Base-by-base conservation (phyloP, 2,329 filamentous ascomycete genomes). In the Claviceps maximensis region DNA sequence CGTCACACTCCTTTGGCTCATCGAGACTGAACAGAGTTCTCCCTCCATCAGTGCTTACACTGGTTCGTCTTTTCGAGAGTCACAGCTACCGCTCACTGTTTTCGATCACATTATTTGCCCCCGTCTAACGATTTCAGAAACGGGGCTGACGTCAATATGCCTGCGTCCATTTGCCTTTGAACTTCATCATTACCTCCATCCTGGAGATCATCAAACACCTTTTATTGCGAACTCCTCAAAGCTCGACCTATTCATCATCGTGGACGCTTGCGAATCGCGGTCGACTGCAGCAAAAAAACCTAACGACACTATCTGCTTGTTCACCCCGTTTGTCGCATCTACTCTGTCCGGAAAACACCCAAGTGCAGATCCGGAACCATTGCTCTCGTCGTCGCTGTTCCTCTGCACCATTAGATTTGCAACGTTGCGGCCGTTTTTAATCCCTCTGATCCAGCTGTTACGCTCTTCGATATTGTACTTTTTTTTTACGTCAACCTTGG, bases 111-210 rank as follows among this genome's bases (percentile, higher is more conserved):
- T 51, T 15, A 21, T n/a, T 44, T 27, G 17, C 29, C 6, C 25
- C 40, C 17, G n/a, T 31, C 21, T 6, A 29, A 29, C 48, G 19
- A 50, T 29, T 48, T n/a, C 15, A 40, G 31, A 21, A n/a, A 47
- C 36, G 9, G 21, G 46, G 36, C 38, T 19, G 25, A 50, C 50
- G 36, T 48, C 54, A 55, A 53, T 46, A 55, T 55, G 54, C 50
- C 48, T 45, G 51, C 54, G 49, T 23, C 12, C 42, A 13, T 47
- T 29, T 19, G 9, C 52, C 21, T 36, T 31, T 53, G 23, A 47
- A 50, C n/a, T 25, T 47, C 19, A 47, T 46, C n/a, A 17, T 27
- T 41, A n/a, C 25, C 52, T 50, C 31, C 41, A 15, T 42, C 31
- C 23, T 23, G 52, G 52, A 47, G 47, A 45, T 47, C 25, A 36